Conservation (phyloP, 805 yeast species). For the Danielia reshetovae region DNA sequence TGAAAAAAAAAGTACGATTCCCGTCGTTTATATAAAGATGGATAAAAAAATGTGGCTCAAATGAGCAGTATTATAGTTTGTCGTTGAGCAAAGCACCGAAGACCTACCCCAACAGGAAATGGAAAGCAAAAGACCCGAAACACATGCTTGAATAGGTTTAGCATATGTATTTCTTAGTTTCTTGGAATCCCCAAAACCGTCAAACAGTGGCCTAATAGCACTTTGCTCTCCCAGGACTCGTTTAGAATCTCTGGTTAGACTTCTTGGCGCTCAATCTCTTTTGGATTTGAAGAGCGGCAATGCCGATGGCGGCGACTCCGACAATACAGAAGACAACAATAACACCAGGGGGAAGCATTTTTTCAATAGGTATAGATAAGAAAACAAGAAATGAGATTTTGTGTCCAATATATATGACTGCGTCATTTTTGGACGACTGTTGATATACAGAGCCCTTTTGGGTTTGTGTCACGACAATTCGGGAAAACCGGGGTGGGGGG, state of each 20-base stretch:
- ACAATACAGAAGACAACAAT: slow-evolving; percentile 61
- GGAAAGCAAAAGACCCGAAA: not conserved
- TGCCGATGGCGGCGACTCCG: slow-evolving; percentile 42
- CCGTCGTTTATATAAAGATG: slow-evolving; percentile 15
- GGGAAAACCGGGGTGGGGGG: slow-evolving; percentile 7
- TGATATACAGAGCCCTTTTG: not conserved
- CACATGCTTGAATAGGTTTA: not conserved
- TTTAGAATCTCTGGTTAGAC: slow-evolving; percentile 24
- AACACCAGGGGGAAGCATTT: slow-evolving; percentile 73
- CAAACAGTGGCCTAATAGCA: too few relatives aligned
- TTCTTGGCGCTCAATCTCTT: slow-evolving; percentile 43
- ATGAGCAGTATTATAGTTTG: slow-evolving; percentile 6
- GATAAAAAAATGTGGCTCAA: slow-evolving; percentile 11
- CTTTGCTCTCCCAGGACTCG: too few relatives aligned
- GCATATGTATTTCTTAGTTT: too few relatives aligned
- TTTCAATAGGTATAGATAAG: slow-evolving; percentile 4
- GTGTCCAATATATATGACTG: slow-evolving; percentile 7
- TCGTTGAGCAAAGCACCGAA: too few relatives aligned
- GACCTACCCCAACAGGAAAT: too few relatives aligned
- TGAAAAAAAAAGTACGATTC: slow-evolving; percentile 18
- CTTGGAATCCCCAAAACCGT: too few relatives aligned
- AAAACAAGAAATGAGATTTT: slow-evolving; percentile 4
- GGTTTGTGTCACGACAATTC: slow-evolving; percentile 2
- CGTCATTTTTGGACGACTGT: slow-evolving; percentile 9
- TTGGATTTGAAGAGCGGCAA: slow-evolving; percentile 33